Conservation (phyloP, 139 green algal genomes). For the Spirogloea muscicola region DNA sequence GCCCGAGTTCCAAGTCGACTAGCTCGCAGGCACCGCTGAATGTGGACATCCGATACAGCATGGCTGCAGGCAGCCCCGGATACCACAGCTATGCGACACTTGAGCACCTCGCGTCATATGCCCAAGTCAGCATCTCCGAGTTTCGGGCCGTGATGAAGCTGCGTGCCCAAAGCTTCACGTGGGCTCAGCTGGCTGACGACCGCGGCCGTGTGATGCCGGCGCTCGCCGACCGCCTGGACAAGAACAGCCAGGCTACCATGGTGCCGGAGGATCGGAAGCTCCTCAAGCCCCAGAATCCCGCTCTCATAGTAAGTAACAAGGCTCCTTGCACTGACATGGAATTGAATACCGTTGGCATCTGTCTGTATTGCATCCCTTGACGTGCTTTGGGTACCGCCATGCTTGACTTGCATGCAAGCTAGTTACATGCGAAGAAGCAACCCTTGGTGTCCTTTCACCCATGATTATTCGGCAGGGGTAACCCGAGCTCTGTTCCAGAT, state of each 20-base stretch:
- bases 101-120: not conserved
- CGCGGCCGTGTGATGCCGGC: slow-evolving; percentile 21
- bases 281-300: slow-evolving; percentile 19
- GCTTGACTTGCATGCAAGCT: not conserved
- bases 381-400: not conserved
- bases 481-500: too few relatives aligned
- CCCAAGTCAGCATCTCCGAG: not conserved
- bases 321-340: not conserved
- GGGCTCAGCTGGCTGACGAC: slow-evolving; percentile 5
- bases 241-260: not conserved
- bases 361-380: not conserved
- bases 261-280: slow-evolving; percentile 10
- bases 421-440: not conserved
- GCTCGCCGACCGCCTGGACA: not conserved
- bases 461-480: too few relatives aligned
- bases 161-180: slow-evolving; percentile 8
- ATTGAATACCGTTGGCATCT: too few relatives aligned
- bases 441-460: too few relatives aligned
- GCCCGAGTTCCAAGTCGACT: not conserved
- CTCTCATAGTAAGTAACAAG: slow-evolving; percentile 9
- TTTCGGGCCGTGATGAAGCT: slow-evolving; percentile 29
- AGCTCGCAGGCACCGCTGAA: not conserved
- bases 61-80: not conserved
- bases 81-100: slow-evolving; percentile 30
- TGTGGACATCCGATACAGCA: slow-evolving; percentile 3